These are phyloP conservation scores for Jaapia argillacea DNA, from an alignment of 768 basidiomycete genomes.

Conservation along the genomic window DNA sequence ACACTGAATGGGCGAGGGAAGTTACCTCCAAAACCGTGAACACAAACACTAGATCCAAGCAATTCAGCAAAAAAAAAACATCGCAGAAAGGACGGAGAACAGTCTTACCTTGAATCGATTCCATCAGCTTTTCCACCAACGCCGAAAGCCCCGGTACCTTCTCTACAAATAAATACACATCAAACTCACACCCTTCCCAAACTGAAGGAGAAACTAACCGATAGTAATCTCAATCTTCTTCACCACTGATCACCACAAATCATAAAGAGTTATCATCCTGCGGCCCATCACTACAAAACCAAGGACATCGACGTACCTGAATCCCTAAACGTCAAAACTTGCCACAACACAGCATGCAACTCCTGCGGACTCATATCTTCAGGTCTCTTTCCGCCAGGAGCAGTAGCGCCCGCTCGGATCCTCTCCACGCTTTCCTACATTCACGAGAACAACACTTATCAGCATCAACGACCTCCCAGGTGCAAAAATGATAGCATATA, in stretches of 20 bases:
- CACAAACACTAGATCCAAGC: conserved; percentile 70
- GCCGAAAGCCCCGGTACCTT: conserved; percentile 73
- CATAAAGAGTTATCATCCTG: neutral
- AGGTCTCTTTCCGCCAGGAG: conserved; percentile 58
- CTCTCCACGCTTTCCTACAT: conserved; percentile 48
- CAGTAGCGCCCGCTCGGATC: conserved; percentile 44
- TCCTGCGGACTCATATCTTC: conserved; percentile 87
- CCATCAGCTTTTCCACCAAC: conserved; percentile 71
- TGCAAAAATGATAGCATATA: no score
- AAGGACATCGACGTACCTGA: conserved; percentile 32
- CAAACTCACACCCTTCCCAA: neutral
- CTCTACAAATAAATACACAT: conserved; percentile 28
- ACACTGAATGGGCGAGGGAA: neutral
- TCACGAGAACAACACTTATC: neutral
- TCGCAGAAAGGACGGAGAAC: neutral
- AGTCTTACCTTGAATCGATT: conserved; percentile 50
- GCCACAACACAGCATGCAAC: conserved; percentile 74
- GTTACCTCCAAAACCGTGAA: conserved; percentile 77
- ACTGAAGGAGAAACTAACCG: conserved; percentile 26
- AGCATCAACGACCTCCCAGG: neutral
- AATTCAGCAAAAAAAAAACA: no score
- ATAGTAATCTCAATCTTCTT: conserved; percentile 76
- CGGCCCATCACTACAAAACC: neutral
- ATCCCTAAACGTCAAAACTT: conserved; percentile 80
- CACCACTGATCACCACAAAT: conserved; percentile 29